These are phyloP conservation scores for Fusarium xylarioides DNA, from an alignment of 2,329 filamentous ascomycete species.

Conservation along the genomic window DNA sequence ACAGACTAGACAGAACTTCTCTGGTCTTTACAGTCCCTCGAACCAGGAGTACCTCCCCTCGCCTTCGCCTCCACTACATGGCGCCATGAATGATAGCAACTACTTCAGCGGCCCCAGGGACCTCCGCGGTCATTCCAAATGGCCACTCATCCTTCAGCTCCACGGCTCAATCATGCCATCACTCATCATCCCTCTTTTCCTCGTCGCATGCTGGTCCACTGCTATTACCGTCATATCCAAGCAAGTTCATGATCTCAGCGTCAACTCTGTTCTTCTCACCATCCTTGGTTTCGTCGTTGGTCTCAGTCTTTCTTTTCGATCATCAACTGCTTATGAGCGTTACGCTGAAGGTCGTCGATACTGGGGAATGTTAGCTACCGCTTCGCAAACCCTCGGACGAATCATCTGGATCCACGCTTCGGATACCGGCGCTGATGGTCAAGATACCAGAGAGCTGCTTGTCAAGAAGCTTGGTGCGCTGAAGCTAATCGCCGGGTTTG, in stretches of 20 bases:
- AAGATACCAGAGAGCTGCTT: conserved; percentile 69
- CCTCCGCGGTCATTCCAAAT: conserved; percentile 77
- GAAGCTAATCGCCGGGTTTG: conserved; percentile 80
- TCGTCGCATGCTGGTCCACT: conserved; percentile 72
- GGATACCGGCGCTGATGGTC: conserved; percentile 59
- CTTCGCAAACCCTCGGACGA: conserved; percentile 74
- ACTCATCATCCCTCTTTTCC: conserved; percentile 73
- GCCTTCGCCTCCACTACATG: no score
- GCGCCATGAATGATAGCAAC: conserved; percentile 53
- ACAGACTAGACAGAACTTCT: neutral
- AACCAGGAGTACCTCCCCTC: neutral
- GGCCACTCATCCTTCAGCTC: conserved; percentile 77
- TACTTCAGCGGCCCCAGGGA: conserved; percentile 74
- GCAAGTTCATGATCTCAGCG: conserved; percentile 52
- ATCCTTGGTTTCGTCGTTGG: conserved; percentile 84
- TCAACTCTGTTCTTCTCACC: conserved; percentile 66
- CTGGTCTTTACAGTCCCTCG: neutral
- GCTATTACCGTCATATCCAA: conserved; percentile 67
- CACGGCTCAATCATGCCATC: conserved; percentile 79
- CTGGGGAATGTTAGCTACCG: conserved; percentile 68
- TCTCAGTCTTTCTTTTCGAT: conserved; percentile 78
- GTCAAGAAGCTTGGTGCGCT: conserved; percentile 77
- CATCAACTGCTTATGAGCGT: conserved; percentile 79
- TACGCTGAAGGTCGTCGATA: conserved; percentile 71
- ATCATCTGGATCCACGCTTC: conserved; percentile 84